Percentiles rank a stretch among this genome's conserved stretches.
Evolutionary conservation across 140 eudicot species (phyloP).

Genomic region (Anethum foeniculum): DNA sequence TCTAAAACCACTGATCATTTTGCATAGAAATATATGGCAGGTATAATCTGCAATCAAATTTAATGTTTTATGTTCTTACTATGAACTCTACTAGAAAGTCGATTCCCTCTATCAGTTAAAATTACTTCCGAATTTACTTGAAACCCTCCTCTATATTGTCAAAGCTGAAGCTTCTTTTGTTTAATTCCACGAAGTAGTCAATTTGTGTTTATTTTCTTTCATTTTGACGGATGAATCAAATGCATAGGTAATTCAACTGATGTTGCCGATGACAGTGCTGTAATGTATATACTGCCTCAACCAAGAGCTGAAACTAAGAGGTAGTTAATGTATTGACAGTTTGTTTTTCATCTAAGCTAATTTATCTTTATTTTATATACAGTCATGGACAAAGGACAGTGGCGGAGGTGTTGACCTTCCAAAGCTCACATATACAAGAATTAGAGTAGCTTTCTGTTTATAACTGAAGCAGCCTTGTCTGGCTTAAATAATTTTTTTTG

Average conservation of each 20-base stretch:
- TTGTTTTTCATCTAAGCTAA: constrained; percentile 5
- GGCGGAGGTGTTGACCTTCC: constrained; percentile 6
- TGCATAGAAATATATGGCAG: not conserved
- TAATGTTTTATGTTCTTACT: not conserved
- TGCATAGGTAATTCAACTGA: constrained; percentile 44
- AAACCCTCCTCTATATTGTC: not conserved
- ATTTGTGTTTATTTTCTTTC: constrained; percentile 1
- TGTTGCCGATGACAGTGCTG: constrained; percentile 44
- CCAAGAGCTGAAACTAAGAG: constrained; percentile 84
- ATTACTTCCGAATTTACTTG: not conserved
- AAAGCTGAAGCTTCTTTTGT: not conserved
- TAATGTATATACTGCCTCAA: constrained; percentile 70
- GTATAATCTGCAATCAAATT: not conserved
- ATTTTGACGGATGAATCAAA: constrained; percentile 14
- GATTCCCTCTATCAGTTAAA: not conserved
- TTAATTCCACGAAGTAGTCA: not conserved
- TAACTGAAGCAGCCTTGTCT: not conserved
- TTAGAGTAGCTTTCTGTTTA: not conserved
- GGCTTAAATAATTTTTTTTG: not conserved
- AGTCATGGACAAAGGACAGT: not conserved
- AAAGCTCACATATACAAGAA: not conserved
- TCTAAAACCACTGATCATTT: not conserved
- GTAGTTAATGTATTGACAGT: constrained; percentile 26
- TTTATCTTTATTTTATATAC: constrained; percentile 4
- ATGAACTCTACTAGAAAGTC: not conserved